These are phyloP conservation scores for Yarrowia phangngaensis DNA, from an alignment of 805 yeast genomes.

Conservation along the genomic window DNA sequence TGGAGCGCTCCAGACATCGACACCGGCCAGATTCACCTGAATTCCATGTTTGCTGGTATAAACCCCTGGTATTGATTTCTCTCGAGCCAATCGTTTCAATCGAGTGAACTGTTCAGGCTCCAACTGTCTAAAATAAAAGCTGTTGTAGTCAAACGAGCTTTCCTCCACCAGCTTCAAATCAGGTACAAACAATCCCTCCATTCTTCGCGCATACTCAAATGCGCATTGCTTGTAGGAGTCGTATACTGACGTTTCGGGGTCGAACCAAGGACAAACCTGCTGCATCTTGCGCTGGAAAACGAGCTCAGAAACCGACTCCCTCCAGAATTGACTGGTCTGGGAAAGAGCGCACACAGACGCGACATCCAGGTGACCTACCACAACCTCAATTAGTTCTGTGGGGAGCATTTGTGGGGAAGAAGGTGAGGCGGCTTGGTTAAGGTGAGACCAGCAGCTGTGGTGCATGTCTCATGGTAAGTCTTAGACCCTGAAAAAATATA, in stretches of 20 bases:
- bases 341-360: background rate
- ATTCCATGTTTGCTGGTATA: slow-evolving; percentile 11
- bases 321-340: background rate
- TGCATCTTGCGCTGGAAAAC: background rate
- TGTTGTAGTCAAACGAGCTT: too few relatives aligned
- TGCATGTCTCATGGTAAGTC: too few relatives aligned
- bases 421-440: too few relatives aligned
- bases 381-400: background rate
- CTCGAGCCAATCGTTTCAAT: too few relatives aligned
- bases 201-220: background rate
- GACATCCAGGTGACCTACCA: background rate
- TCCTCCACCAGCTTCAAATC: too few relatives aligned
- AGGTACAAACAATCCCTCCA: background rate
- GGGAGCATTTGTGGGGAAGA: too few relatives aligned
- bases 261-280: slow-evolving; percentile 2
- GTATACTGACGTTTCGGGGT: background rate
- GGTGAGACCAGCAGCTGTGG: too few relatives aligned
- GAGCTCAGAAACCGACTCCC: background rate
- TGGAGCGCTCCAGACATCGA: background rate
- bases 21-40: background rate
- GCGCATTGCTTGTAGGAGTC: background rate
- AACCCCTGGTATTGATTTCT: too few relatives aligned
- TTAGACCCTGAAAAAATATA: too few relatives aligned
- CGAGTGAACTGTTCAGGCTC: too few relatives aligned
- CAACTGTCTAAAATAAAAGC: too few relatives aligned